Evolutionary conservation across 768 basidiomycete species (phyloP).

Genomic region (Tremella fuciformis): DNA sequence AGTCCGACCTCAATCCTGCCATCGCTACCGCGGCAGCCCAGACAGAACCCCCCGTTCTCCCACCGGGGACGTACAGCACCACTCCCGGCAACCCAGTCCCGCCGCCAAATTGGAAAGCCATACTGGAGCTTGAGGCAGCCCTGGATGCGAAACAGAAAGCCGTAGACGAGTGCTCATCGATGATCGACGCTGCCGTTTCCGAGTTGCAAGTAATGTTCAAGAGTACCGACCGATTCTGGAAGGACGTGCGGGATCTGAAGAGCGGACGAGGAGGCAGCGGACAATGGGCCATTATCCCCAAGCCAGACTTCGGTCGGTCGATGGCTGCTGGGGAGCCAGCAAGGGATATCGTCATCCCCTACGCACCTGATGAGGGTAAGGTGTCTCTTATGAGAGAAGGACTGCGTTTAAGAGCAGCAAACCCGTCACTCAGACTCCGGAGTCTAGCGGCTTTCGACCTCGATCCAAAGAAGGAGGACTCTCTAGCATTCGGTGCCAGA

Average conservation of each 20-base stretch:
- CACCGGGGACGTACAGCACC: constrained; percentile 34
- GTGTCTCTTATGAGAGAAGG: constrained; percentile 1
- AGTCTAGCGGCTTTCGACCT: constrained; percentile 45
- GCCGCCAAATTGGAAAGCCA: constrained; percentile 12
- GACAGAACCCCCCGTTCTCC: constrained; percentile 35
- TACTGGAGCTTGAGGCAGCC: constrained; percentile 31
- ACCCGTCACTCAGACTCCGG: constrained; percentile 20
- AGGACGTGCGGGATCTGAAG: constrained; percentile 24
- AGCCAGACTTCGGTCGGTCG: constrained; percentile 39
- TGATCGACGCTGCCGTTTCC: constrained; percentile 42
- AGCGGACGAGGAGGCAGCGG: constrained; percentile 29
- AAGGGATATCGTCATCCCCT: constrained; percentile 45
- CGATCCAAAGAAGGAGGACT: constrained; percentile 32
- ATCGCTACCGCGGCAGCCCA: background rate
- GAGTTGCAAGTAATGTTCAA: constrained; percentile 36
- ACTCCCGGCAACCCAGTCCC: constrained; percentile 14
- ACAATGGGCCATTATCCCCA: constrained; percentile 42
- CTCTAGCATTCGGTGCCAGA: constrained; percentile 37
- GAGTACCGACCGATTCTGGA: constrained; percentile 41
- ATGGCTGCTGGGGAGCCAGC: constrained; percentile 32
- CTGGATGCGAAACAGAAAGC: constrained; percentile 41
- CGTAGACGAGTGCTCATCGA: constrained; percentile 35
- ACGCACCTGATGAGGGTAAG: constrained; percentile 45
- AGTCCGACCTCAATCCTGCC: constrained; percentile 4
- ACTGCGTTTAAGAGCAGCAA: constrained; percentile 13